A percentile compares a stretch with the other conserved stretches of the same genome.
Conservation (phyloP, 2,329 filamentous ascomycete species). For the Hymenotorrendiella dingleyae region DNA sequence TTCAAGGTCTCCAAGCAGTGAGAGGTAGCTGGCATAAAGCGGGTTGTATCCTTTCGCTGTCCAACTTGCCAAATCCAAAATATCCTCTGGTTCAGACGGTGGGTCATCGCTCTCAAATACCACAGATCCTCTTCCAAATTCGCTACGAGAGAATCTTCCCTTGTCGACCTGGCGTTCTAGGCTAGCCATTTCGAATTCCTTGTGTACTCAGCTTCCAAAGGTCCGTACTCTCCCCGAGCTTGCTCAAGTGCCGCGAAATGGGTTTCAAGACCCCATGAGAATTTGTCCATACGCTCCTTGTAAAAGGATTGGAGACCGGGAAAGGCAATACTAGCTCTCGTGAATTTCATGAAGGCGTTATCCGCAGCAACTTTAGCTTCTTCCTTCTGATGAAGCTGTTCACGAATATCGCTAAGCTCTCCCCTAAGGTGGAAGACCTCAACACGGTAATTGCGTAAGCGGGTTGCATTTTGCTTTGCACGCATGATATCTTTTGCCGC, state of each 20-base stretch:
- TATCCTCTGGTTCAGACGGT: neutral
- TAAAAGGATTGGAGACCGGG: neutral
- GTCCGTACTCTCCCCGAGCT: neutral
- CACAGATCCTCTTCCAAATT: neutral
- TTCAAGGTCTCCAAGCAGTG: constrained; percentile 15
- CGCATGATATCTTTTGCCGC: too few species aligned
- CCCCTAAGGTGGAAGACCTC: constrained; percentile 4
- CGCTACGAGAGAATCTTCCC: neutral
- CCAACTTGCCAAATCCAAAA: neutral
- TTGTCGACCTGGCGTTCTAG: constrained; percentile 11
- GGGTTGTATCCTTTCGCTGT: constrained; percentile 8
- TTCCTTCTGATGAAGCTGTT: neutral
- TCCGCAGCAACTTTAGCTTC: neutral
- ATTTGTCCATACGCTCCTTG: neutral
- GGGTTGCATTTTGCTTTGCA: too few species aligned
- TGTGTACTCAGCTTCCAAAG: neutral
- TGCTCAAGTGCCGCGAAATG: neutral
- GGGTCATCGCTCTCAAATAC: too few species aligned
- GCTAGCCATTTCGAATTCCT: constrained; percentile 12
- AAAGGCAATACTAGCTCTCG: neutral
- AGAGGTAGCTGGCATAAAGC: constrained; percentile 9
- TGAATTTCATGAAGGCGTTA: neutral
- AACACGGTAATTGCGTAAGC: too few species aligned
- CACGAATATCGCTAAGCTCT: neutral
- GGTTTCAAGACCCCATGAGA: too few species aligned